phyloP scores from a whole-genome alignment of 805 yeast genomes.

The Starmerella floris region DNA sequence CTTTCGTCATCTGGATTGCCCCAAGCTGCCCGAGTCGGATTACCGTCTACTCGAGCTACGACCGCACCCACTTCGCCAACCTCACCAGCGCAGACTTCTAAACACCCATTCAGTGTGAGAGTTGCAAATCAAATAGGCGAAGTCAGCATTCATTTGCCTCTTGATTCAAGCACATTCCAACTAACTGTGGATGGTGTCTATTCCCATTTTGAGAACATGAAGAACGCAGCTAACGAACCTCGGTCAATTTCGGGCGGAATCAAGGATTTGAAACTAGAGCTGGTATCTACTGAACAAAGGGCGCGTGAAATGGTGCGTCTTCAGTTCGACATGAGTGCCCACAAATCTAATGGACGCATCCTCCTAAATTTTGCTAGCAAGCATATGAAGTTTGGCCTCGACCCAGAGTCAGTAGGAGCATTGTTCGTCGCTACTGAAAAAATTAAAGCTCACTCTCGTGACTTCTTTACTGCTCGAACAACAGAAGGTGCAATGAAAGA shows the following conservation, averaged over 20 bases:
- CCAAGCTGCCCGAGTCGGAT: not conserved
- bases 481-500: not conserved
- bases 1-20: not conserved
- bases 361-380: constrained; percentile 14
- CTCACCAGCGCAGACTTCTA: not conserved
- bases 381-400: constrained; percentile 14
- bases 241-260: constrained; percentile 4
- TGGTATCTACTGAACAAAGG: constrained; percentile 1
- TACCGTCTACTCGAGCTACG: too few species aligned
- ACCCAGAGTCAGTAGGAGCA: constrained; percentile 19
- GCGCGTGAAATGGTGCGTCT: constrained; percentile 11
- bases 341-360: constrained; percentile 5
- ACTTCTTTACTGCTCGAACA: constrained; percentile 1
- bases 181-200: constrained; percentile 5
- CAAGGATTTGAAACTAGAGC: constrained; percentile 6
- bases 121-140: constrained; percentile 4
- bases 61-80: not conserved
- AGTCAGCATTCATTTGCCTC: constrained; percentile 11
- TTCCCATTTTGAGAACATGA: constrained; percentile 3
- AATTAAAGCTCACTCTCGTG: constrained; percentile 6
- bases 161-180: constrained; percentile 15
- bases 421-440: constrained; percentile 13
- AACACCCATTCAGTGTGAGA: constrained; percentile 1
- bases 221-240: not conserved
- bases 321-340: constrained; percentile 6